These are phyloP conservation scores for Botrytis fabae DNA, from an alignment of 2,329 filamentous ascomycete genomes.

Conservation along the genomic window DNA sequence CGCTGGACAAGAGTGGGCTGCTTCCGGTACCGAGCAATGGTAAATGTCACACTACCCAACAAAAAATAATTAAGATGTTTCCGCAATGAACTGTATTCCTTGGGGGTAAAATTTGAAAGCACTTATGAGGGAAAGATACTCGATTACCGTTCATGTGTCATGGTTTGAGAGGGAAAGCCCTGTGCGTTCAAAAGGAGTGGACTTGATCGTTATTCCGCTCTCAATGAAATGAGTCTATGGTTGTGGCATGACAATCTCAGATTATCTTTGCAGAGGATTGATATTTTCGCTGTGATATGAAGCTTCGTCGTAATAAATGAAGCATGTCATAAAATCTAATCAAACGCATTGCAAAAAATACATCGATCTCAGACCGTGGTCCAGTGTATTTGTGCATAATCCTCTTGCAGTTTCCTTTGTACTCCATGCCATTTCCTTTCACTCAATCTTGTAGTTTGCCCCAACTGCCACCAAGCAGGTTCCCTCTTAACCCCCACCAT, in stretches of 20 bases:
- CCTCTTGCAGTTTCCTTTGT: not conserved
- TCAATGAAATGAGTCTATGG: conserved; percentile 21
- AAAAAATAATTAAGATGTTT: conserved; percentile 30
- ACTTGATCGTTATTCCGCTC: conserved; percentile 29
- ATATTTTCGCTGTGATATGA: conserved; percentile 5
- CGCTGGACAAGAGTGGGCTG: conserved; percentile 52
- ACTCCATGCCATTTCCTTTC: not conserved
- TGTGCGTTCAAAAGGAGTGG: conserved; percentile 67
- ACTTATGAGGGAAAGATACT: conserved; percentile 99
- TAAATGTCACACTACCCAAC: conserved; percentile 34
- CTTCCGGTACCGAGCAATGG: conserved; percentile 48
- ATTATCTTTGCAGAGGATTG: conserved; percentile 18
- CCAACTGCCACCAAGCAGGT: not conserved
- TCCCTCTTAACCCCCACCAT: not conserved
- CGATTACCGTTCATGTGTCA: conserved; percentile 49
- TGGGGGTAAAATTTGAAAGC: conserved; percentile 61
- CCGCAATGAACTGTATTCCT: conserved; percentile 33
- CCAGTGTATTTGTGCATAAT: conserved; percentile 7
- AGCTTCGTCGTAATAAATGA: conserved; percentile 10
- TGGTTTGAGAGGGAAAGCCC: conserved; percentile 86
- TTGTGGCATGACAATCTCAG: conserved; percentile 20
- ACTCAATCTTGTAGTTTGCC: not conserved
- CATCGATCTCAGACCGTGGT: not conserved
- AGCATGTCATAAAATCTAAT: conserved; percentile 14
- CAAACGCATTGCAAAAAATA: conserved; percentile 14